These are phyloP conservation scores for Naganishia sp. DNA, from an alignment of 1,284 basidiomycete species.

Conservation along the genomic window DNA sequence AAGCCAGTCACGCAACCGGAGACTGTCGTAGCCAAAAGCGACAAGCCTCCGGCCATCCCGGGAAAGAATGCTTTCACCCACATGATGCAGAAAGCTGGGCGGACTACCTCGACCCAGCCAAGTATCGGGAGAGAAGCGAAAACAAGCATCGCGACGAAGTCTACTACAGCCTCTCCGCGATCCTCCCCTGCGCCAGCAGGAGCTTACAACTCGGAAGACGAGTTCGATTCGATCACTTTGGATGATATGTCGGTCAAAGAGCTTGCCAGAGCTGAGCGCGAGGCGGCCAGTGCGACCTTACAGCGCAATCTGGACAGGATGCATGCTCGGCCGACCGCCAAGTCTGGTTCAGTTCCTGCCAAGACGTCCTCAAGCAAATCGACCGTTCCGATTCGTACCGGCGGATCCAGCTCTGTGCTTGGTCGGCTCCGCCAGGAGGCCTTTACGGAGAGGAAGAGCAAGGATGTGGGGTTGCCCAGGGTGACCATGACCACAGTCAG, in stretches of 20 bases:
- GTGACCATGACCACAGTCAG: constrained; percentile 7
- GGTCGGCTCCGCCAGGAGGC: constrained; percentile 45
- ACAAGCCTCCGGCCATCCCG: constrained; percentile 3
- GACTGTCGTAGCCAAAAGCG: constrained; percentile 38
- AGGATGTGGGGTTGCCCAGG: constrained; percentile 9
- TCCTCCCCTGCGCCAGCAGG: constrained; percentile 33
- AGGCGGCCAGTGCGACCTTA: constrained; percentile 32
- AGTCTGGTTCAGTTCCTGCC: constrained; percentile 7
- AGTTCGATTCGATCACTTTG: constrained; percentile 42
- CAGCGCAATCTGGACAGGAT: constrained; percentile 26
- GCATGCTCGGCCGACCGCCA: constrained; percentile 23
- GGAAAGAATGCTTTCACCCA: constrained; percentile 47
- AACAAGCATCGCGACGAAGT: constrained; percentile 18
- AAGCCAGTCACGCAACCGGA: constrained; percentile 41
- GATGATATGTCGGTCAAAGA: constrained; percentile 44
- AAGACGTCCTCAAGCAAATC: constrained; percentile 16
- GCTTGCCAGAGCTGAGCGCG: constrained; percentile 48
- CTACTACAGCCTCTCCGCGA: constrained; percentile 19
- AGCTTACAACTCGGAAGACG: constrained; percentile 44
- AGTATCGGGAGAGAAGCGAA: constrained; percentile 28
- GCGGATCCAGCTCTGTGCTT: constrained; percentile 35
- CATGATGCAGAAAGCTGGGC: constrained; percentile 49
- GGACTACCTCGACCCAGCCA: constrained; percentile 3
- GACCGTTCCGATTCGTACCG: constrained; percentile 20
- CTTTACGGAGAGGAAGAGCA: constrained; percentile 31